A percentile compares a stretch with the other conserved stretches of the same genome.
These are phyloP conservation scores for Trichocladium antarcticum DNA, from an alignment of 495 filamentous ascomycete species.

Conservation along the genomic window DNA sequence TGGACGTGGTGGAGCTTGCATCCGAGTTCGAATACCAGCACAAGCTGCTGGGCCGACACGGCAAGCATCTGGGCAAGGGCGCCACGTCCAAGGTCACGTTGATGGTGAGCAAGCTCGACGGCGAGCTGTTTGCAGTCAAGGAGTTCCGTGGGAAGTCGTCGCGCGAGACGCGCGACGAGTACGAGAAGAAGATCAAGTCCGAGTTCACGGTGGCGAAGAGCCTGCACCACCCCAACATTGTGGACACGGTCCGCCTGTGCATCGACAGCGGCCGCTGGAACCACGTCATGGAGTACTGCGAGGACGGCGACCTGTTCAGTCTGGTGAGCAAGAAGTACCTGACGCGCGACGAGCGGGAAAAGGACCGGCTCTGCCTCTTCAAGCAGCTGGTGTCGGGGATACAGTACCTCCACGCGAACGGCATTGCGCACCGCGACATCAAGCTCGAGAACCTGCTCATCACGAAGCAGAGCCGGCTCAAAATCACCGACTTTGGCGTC, in stretches of 20 bases:
- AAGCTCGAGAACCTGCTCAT: constrained; percentile 72
- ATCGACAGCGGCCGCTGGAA: constrained; percentile 56
- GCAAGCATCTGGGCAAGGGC: constrained; percentile 58
- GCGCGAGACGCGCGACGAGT: constrained; percentile 52
- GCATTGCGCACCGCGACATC: constrained; percentile 72
- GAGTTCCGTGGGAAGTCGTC: constrained; percentile 57
- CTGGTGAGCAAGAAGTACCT: constrained; percentile 56
- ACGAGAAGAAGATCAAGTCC: constrained; percentile 67
- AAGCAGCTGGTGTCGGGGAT: constrained; percentile 67
- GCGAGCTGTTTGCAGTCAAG: constrained; percentile 61
- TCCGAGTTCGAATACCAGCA: constrained; percentile 50
- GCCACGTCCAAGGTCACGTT: constrained; percentile 62
- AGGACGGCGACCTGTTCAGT: constrained; percentile 57
- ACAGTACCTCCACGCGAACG: constrained; percentile 56
- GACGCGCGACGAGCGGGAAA: constrained; percentile 45
- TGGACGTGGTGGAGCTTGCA: constrained; percentile 50
- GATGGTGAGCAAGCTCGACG: constrained; percentile 46
- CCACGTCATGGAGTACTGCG: constrained; percentile 79
- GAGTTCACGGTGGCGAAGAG: constrained; percentile 71
- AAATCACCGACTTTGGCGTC: constrained; percentile 74
- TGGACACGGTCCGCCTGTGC: constrained; percentile 60
- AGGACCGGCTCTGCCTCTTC: constrained; percentile 65
- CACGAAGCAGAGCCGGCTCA: constrained; percentile 55
- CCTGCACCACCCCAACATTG: constrained; percentile 67
- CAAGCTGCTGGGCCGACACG: constrained; percentile 46